Conservation (phyloP, 805 yeast genomes). For the Wickerhamomyces bovis region DNA sequence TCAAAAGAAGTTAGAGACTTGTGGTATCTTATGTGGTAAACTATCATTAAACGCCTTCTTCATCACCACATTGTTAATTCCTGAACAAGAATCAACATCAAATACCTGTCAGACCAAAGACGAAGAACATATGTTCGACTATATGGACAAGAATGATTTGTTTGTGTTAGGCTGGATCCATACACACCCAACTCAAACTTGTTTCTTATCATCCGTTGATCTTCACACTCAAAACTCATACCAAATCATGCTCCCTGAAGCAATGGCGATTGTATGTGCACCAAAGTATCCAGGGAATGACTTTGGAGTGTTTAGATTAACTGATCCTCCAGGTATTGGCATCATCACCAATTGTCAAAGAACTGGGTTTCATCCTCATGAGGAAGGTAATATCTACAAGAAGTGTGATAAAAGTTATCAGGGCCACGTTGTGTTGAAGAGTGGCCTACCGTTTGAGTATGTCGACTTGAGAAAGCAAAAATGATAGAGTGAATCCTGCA, state of each 20-base stretch:
- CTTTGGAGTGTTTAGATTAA: conserved; percentile 53
- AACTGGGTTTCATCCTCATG: conserved; percentile 58
- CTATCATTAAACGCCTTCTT: conserved; percentile 57
- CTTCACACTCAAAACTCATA: conserved; percentile 64
- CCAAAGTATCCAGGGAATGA: conserved; percentile 39
- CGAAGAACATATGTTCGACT: conserved; percentile 53
- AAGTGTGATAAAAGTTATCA: conserved; percentile 33
- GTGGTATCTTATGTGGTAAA: conserved; percentile 62
- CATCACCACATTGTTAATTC: conserved; percentile 55
- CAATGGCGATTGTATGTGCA: conserved; percentile 62
- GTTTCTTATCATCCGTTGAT: conserved; percentile 61
- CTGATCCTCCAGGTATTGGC: conserved; percentile 61
- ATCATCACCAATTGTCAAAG: conserved; percentile 44
- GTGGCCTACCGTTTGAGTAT: conserved; percentile 40
- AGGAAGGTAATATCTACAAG: conserved; percentile 43
- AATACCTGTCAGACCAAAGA: conserved; percentile 58
- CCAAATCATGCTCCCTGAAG: conserved; percentile 65
- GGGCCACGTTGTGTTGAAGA: conserved; percentile 46
- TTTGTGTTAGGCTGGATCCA: conserved; percentile 73
- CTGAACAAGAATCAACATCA: conserved; percentile 55
- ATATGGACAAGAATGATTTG: conserved; percentile 47
- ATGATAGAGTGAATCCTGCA: background rate
- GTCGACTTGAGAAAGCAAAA: conserved; percentile 38
- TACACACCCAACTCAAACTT: conserved; percentile 70
- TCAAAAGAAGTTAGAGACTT: conserved; percentile 46